Percentiles rank a stretch among this genome's conserved stretches.
phyloP scores from a whole-genome alignment of 805 yeast genomes.

The Zygosaccharomyces kombuchaensis region DNA sequence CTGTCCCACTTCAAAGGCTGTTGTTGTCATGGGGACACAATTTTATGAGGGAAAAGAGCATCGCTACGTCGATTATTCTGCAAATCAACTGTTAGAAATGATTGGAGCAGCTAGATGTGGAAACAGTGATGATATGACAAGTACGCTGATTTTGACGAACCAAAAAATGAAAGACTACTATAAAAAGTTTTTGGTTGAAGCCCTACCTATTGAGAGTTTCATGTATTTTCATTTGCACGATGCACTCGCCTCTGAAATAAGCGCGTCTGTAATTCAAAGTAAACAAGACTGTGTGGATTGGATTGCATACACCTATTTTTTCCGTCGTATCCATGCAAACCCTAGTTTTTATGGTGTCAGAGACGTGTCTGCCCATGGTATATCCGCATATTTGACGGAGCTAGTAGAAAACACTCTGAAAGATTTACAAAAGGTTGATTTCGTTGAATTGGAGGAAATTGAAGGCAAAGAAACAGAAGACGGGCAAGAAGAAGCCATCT shows the following conservation, averaged over 20 bases:
- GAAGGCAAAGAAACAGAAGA: conserved; percentile 33
- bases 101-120: conserved; percentile 41
- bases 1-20: conserved; percentile 50
- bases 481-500: conserved; percentile 40
- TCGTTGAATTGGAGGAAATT: conserved; percentile 54
- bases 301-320: conserved; percentile 80
- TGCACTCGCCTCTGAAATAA: conserved; percentile 67
- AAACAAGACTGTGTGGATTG: conserved; percentile 89
- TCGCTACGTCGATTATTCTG: conserved; percentile 61
- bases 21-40: conserved; percentile 68
- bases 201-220: conserved; percentile 82
- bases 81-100: conserved; percentile 64
- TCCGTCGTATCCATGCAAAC: conserved; percentile 71
- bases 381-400: conserved; percentile 81
- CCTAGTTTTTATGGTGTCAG: conserved; percentile 86
- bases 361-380: conserved; percentile 57
- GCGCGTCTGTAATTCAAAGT: conserved; percentile 53
- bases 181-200: conserved; percentile 62
- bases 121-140: conserved; percentile 34
- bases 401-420: conserved; percentile 65
- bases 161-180: conserved; percentile 56
- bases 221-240: conserved; percentile 59
- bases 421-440: conserved; percentile 55
- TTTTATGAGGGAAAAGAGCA: conserved; percentile 70
- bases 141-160: conserved; percentile 55